Conservation (phyloP, 2,329 filamentous ascomycete genomes). For the Pyrenophora teres region DNA sequence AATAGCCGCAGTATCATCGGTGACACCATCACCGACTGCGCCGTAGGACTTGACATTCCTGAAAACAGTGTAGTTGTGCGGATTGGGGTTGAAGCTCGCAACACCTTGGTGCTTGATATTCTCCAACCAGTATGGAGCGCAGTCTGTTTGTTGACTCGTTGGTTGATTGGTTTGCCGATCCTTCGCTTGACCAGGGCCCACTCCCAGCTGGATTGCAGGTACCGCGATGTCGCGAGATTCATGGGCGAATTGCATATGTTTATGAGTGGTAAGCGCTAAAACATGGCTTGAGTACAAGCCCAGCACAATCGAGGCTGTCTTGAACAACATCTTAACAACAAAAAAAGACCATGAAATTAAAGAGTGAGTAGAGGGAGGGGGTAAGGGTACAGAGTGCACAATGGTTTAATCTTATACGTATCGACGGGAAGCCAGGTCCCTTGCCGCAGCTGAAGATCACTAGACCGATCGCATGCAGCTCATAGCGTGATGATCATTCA, state of each 20-base stretch:
- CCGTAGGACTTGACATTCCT: slow-evolving; percentile 52
- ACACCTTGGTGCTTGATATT: slow-evolving; percentile 50
- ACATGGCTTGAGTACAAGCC: slow-evolving; percentile 5
- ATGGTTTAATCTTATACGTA: background rate
- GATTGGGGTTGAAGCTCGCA: slow-evolving; percentile 46
- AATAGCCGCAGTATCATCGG: slow-evolving; percentile 60
- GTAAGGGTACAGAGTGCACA: background rate
- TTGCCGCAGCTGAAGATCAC: background rate
- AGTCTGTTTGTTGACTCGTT: slow-evolving; percentile 20
- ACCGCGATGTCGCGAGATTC: slow-evolving; percentile 14
- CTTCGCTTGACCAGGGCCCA: slow-evolving; percentile 18
- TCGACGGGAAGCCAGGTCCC: background rate
- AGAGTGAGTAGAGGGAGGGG: background rate
- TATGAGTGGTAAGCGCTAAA: slow-evolving; percentile 6
- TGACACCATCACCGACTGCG: slow-evolving; percentile 44
- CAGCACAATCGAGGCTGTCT: background rate
- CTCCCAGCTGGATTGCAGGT: slow-evolving; percentile 14
- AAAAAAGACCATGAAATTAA: background rate
- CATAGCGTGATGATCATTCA: slow-evolving; percentile 1
- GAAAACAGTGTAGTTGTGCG: slow-evolving; percentile 48
- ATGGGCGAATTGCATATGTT: slow-evolving; percentile 8
- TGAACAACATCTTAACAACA: slow-evolving; percentile 1
- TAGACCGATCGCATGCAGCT: background rate
- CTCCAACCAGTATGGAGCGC: slow-evolving; percentile 49
- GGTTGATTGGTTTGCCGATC: slow-evolving; percentile 1